Conservation (phyloP, 352 stramenopile species). For the Pythium aristosporum region DNA sequence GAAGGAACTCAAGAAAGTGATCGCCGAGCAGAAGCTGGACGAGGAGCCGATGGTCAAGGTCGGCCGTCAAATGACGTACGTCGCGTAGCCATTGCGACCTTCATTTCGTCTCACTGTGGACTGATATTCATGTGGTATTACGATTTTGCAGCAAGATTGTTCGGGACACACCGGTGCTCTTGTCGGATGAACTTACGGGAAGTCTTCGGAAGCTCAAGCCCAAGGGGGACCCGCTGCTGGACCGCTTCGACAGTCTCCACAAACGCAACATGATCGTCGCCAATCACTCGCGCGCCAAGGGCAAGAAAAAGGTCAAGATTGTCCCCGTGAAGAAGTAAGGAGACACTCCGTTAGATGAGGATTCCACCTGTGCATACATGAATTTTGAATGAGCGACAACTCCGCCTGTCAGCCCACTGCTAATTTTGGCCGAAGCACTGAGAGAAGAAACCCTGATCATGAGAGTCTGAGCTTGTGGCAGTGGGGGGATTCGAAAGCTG, state of each 20-base stretch:
- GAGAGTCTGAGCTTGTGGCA: neutral
- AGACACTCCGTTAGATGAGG: neutral
- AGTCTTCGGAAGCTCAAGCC: conserved; percentile 77
- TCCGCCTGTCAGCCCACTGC: neutral
- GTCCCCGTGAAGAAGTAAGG: conserved; percentile 78
- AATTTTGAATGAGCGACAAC: neutral
- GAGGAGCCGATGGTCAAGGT: conserved; percentile 73
- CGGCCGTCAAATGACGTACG: conserved; percentile 72
- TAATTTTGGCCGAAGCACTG: neutral
- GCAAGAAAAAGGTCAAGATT: conserved; percentile 78
- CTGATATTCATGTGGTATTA: neutral
- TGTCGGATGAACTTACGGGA: conserved; percentile 79
- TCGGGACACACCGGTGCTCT: conserved; percentile 64
- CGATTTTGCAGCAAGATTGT: conserved; percentile 58
- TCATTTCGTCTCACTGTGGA: neutral
- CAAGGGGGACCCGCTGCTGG: conserved; percentile 76
- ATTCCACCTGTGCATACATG: conserved; percentile 7
- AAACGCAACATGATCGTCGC: conserved; percentile 86
- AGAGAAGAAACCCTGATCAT: neutral
- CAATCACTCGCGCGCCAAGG: conserved; percentile 54
- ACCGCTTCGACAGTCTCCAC: conserved; percentile 86
- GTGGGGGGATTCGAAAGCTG: neutral
- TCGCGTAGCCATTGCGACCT: neutral
- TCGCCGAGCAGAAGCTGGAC: conserved; percentile 73
- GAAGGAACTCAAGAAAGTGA: conserved; percentile 73